These are phyloP conservation scores for Apiospora pterosperma DNA, from an alignment of 2,329 filamentous ascomycete genomes.

Conservation along the genomic window DNA sequence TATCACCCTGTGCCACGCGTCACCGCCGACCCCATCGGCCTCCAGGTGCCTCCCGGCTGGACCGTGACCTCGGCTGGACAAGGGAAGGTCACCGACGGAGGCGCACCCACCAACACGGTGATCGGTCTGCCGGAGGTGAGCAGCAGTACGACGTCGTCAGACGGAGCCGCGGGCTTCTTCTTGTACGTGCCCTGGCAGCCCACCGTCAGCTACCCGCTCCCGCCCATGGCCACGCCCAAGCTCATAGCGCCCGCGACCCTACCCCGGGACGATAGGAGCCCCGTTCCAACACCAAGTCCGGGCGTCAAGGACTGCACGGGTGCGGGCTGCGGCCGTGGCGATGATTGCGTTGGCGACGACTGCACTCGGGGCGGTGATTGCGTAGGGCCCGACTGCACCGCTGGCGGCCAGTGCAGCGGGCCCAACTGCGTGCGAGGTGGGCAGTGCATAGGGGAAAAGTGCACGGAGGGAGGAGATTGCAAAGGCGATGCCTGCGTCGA, in stretches of 20 bases:
- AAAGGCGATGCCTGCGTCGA: background rate
- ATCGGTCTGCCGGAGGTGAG: background rate
- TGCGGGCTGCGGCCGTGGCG: background rate
- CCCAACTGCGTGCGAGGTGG: background rate
- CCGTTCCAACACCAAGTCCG: background rate
- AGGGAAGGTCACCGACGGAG: background rate
- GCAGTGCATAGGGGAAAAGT: background rate
- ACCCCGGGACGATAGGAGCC: background rate
- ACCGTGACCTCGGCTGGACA: background rate
- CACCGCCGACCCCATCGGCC: background rate
- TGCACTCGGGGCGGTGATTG: background rate
- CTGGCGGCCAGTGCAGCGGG: background rate
- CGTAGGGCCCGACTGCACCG: background rate
- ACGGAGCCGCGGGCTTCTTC: background rate
- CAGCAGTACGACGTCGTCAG: background rate
- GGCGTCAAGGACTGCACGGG: background rate
- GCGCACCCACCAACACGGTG: background rate
- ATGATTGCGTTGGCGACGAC: background rate
- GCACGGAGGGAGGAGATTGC: background rate
- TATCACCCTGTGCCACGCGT: background rate
- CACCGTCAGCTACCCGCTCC: background rate
- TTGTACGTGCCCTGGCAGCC: background rate
- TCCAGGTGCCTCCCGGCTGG: background rate
- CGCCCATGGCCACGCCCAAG: background rate
- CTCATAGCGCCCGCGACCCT: background rate